Base-by-base conservation (phyloP, 352 stramenopile species). In the Globisporangium lucens region DNA sequence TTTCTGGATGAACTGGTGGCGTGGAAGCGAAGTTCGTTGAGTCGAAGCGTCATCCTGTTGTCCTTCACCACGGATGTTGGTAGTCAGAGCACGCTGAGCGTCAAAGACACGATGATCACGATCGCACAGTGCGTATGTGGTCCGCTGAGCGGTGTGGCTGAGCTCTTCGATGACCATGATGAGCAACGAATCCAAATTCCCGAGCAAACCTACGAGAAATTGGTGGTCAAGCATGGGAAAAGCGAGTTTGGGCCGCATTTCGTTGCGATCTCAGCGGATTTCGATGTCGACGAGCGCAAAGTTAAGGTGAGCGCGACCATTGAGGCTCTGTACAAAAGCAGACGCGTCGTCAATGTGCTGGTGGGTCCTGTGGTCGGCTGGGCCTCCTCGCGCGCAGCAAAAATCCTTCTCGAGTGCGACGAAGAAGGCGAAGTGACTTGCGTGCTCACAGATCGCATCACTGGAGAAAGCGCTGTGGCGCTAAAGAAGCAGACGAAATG, bases 291-390 rank as follows among this genome's bases (percentile, higher is more conserved):
- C 17, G 36, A 70, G 2, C 30, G 20, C 22, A 52, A 43, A 33
- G 9, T 61, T 20, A 46, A 43, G 15, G 20, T 53, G 47, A 22
- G 30, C 20, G 10, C 47, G 17, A 61, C 22, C 17, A 33, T 53
- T 3, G 29, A 61, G 10, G 13, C 22, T 2, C 22, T 70, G 24
- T 35, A 70, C 52, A 24, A 12, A 15, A 30, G 13, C 8, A 22
- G 13, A 20, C 57, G 36, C 5, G 10, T 13, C 46, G 35, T 66
- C 12, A 36, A 36, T 10, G 43, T 60, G 3, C 56, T 70, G 72
- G 38, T 89, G 17, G 80, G 79, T 22, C 80, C 80, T 22, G 61
- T 87, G 15, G 61, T 89, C 22, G 80, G 80, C 17, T 76, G 63
- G 27, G 77, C 86, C 5, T 71, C 77, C 0, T 52, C 65, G 65